Percentiles rank a stretch among this genome's conserved stretches.
Evolutionary conservation across 495 filamentous ascomycete species (phyloP).

Genomic region (Endocarpon pusillum): DNA sequence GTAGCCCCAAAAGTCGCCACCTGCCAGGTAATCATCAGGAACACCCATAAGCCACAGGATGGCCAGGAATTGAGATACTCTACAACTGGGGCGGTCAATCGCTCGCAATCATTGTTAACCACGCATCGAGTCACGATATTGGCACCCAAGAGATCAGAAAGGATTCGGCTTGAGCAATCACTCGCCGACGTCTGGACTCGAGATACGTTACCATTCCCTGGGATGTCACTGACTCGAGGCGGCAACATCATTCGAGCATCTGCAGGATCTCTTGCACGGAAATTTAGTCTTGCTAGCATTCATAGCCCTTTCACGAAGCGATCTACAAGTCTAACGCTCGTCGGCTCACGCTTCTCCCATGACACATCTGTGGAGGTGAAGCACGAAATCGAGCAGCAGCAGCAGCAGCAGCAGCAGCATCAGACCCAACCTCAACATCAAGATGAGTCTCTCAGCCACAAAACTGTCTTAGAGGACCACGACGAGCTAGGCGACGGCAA

Average conservation of each 20-base stretch:
- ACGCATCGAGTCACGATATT: slow-evolving; percentile 42
- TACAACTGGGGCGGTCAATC: slow-evolving; percentile 31
- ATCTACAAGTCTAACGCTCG: slow-evolving; percentile 32
- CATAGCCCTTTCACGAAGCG: slow-evolving; percentile 44
- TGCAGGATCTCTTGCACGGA: slow-evolving; percentile 66
- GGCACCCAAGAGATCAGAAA: slow-evolving; percentile 51
- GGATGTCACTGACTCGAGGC: slow-evolving; percentile 50
- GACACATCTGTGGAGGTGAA: slow-evolving; percentile 5
- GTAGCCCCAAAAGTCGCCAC: slow-evolving; percentile 41
- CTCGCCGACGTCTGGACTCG: slow-evolving; percentile 72
- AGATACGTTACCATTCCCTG: slow-evolving; percentile 71
- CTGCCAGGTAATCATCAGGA: slow-evolving; percentile 74
- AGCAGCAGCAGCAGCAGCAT: not conserved
- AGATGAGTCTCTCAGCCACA: too few species aligned
- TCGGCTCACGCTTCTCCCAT: slow-evolving; percentile 6
- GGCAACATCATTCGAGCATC: slow-evolving; percentile 50
- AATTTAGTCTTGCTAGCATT: slow-evolving; percentile 59
- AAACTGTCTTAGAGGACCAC: not conserved
- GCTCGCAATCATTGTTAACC: slow-evolving; percentile 54
- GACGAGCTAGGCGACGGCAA: not conserved
- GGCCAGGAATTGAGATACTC: slow-evolving; percentile 21
- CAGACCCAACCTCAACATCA: not conserved
- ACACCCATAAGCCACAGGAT: slow-evolving; percentile 58
- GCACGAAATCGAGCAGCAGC: not conserved
- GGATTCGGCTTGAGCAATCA: slow-evolving; percentile 57